These are phyloP conservation scores for Podospora bellae-mahoneyi DNA, from an alignment of 495 filamentous ascomycete genomes.

Conservation along the genomic window DNA sequence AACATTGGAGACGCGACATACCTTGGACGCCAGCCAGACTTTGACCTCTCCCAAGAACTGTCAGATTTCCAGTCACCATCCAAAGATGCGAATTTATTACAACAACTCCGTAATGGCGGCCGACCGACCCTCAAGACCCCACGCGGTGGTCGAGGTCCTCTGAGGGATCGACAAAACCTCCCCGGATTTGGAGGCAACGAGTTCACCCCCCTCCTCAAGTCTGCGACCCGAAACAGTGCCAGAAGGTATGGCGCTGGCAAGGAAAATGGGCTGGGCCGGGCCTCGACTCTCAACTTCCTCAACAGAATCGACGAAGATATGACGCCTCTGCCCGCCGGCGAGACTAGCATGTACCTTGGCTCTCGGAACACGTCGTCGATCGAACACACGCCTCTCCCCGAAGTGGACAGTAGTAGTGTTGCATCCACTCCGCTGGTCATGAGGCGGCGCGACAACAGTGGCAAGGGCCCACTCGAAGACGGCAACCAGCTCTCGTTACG, in stretches of 20 bases:
- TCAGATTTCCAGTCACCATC: constrained; percentile 77
- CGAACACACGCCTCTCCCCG: constrained; percentile 55
- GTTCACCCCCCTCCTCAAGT: constrained; percentile 92
- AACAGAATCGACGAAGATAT: constrained; percentile 61
- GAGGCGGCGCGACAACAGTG: constrained; percentile 53
- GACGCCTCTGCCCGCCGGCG: constrained; percentile 56
- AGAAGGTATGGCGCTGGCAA: constrained; percentile 54
- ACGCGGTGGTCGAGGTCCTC: constrained; percentile 56
- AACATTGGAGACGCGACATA: constrained; percentile 77
- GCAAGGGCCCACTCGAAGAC: constrained; percentile 62
- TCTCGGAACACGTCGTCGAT: constrained; percentile 52
- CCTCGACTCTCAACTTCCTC: constrained; percentile 65
- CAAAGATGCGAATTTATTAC: constrained; percentile 70
- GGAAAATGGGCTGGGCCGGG: constrained; percentile 42
- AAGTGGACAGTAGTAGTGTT: constrained; percentile 68
- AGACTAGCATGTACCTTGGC: constrained; percentile 67
- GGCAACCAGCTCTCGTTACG: constrained; percentile 87
- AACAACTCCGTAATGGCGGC: constrained; percentile 61
- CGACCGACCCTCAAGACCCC: constrained; percentile 66
- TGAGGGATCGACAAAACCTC: constrained; percentile 66
- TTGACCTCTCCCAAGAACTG: constrained; percentile 75
- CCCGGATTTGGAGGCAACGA: constrained; percentile 64
- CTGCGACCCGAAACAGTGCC: constrained; percentile 75
- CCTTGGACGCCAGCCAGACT: constrained; percentile 63
- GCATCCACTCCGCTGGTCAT: constrained; percentile 73